Base-by-base conservation (phyloP, 495 filamentous ascomycete species). In the Talaromyces borbonicus region DNA sequence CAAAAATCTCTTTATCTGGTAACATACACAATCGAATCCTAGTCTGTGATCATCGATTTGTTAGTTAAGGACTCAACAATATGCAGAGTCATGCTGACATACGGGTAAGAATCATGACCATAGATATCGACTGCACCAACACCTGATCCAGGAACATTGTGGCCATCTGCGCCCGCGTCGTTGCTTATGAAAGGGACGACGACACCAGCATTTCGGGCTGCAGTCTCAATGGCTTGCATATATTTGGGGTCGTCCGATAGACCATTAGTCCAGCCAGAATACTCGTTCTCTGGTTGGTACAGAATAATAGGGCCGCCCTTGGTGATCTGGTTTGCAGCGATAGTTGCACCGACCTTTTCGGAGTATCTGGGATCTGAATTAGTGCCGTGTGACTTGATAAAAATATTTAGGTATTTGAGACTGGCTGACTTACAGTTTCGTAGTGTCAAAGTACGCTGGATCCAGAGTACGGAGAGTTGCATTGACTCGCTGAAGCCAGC, bases 221-320 rank as follows among this genome's bases (percentile, higher is more conserved):
- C 81, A 29, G 85, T 71, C 36, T 81, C 73, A 16, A 89, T 75
- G 51, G 80, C 79, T 36, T 79, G 67, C 65, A 90, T 81, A 57
- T 89, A 92, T 3, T 63, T 60, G 0, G 65, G 62, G 51, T 87
- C 74, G 55, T 69, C 79, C 48, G 59, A 53, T 2, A 63, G 51
- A 14, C 62, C 65, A 41, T 56, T 60, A 36, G 57, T 64, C n/a
- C 56, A 66, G 5, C 60, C 54, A 1, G 71, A 73, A 55, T 88
- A 87, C 51, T 88, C 84, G 50, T 89, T 90, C 55, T 90, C 86
- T 0, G 83, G 83, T 63, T 92, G 86, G 31, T 82, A 69, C 2
- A 89, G 67, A 43, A 90, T 86, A 18, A 90, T 69, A 0, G 83
- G 83, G 1, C 86, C 85, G 5, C 82, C 85, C 49, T 87, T 83